A percentile compares a stretch with the other conserved stretches of the same genome.
Evolutionary conservation across 1,139 yeast genomes (phyloP).

Genomic region (Saccharomyces uvarum): DNA sequence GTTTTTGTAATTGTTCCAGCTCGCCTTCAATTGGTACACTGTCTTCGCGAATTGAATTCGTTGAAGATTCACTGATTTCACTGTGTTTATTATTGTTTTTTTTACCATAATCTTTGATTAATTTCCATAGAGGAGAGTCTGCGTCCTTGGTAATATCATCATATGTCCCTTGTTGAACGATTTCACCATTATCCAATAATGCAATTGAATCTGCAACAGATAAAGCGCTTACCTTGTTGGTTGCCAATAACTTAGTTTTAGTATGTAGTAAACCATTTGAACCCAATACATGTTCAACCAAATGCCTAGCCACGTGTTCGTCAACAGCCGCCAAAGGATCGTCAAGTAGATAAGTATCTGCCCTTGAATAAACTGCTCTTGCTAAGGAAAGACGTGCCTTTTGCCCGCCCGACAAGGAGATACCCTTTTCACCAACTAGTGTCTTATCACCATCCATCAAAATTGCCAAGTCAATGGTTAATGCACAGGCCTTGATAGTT

Average conservation of each 20-base stretch:
- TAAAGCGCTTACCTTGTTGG: conserved; percentile 81
- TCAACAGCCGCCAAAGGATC: conserved; percentile 94
- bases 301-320: conserved; percentile 86
- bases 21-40: conserved; percentile 29
- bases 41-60: conserved; percentile 19
- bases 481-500: conserved; percentile 84
- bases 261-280: conserved; percentile 68
- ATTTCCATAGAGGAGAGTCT: conserved; percentile 48
- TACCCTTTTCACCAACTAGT: conserved; percentile 94
- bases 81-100: conserved; percentile 30
- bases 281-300: conserved; percentile 72
- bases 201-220: conserved; percentile 68
- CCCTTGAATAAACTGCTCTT: conserved; percentile 90
- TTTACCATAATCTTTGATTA: conserved; percentile 72
- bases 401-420: conserved; percentile 93
- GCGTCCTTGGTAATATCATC: conserved; percentile 42
- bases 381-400: conserved; percentile 91
- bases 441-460: conserved; percentile 86
- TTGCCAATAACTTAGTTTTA: conserved; percentile 76
- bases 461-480: conserved; percentile 67
- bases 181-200: conserved; percentile 66
- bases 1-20: conserved; percentile 32
- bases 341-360: conserved; percentile 83
- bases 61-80: conserved; percentile 7
- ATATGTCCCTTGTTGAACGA: conserved; percentile 72